Evolutionary conservation across 371 early-diverging fungal genomes (phyloP).

Genomic region (Lichtheimia hyalospora): DNA sequence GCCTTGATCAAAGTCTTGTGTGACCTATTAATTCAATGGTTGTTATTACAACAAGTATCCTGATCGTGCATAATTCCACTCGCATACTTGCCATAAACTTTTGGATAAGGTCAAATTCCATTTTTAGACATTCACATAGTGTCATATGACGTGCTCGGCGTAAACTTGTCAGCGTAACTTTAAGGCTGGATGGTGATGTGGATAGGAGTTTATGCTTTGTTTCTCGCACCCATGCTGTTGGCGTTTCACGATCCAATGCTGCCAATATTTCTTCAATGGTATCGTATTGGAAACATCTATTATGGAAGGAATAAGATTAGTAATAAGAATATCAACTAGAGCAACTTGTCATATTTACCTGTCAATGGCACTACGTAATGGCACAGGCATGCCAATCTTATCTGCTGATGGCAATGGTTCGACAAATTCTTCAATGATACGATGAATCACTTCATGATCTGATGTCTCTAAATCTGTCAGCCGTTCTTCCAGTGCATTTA

Average conservation of each 20-base stretch:
- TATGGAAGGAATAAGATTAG: not conserved
- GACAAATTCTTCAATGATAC: constrained; percentile 90
- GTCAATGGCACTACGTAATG: constrained; percentile 74
- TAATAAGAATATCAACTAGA: not conserved
- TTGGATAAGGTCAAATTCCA: constrained; percentile 84
- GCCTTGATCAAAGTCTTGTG: constrained; percentile 37
- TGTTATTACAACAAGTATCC: too few relatives aligned
- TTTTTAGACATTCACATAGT: constrained; percentile 76
- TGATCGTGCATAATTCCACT: constrained; percentile 28
- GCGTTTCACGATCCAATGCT: constrained; percentile 69
- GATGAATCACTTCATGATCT: constrained; percentile 84
- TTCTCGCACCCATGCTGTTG: constrained; percentile 69
- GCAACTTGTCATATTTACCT: constrained; percentile 25
- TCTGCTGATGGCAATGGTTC: constrained; percentile 33
- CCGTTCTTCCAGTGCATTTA: constrained; percentile 79
- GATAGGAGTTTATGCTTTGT: constrained; percentile 66
- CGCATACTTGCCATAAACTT: constrained; percentile 54
- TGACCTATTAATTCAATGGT: constrained; percentile 24
- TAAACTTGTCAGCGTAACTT: constrained; percentile 80
- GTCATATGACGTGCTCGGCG: constrained; percentile 64
- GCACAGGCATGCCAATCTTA: constrained; percentile 52
- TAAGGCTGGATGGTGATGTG: constrained; percentile 86
- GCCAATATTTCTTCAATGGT: constrained; percentile 79
- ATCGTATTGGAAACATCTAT: constrained; percentile 77
- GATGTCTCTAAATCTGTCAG: constrained; percentile 81